These are phyloP conservation scores for Hypoxylon sp. DNA, from an alignment of 2,329 filamentous ascomycete species.

Conservation along the genomic window DNA sequence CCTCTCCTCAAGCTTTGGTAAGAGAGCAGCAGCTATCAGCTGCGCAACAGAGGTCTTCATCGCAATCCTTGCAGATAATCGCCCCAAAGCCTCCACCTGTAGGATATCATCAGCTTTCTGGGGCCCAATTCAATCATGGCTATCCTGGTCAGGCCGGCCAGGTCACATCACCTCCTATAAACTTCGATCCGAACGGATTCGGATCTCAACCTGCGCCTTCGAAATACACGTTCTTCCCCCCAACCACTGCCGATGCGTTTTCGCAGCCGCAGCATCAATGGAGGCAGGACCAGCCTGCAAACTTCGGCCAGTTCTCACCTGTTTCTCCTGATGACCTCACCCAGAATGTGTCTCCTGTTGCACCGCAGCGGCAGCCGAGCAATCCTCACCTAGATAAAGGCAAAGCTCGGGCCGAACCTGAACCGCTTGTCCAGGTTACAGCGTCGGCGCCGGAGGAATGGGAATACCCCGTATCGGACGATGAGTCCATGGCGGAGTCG, in stretches of 20 bases:
- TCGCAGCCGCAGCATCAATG: constrained; percentile 47
- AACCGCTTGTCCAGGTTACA: constrained; percentile 9
- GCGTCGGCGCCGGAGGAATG: constrained; percentile 46
- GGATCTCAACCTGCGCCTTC: constrained; percentile 44
- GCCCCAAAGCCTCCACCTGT: constrained; percentile 64
- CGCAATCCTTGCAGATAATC: constrained; percentile 60
- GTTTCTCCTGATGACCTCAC: constrained; percentile 32
- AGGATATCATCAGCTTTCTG: constrained; percentile 53
- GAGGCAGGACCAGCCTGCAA: constrained; percentile 43
- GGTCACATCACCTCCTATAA: constrained; percentile 44
- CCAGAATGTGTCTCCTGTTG: constrained; percentile 32
- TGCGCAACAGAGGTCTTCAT: constrained; percentile 56
- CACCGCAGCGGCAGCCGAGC: constrained; percentile 29
- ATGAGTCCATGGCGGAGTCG: constrained; percentile 67
- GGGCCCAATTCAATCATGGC: constrained; percentile 50
- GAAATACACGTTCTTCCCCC: constrained; percentile 51
- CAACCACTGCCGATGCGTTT: constrained; percentile 49
- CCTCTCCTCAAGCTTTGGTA: constrained; percentile 61
- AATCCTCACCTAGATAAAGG: constrained; percentile 38
- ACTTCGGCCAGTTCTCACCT: constrained; percentile 47
- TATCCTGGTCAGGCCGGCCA: constrained; percentile 52
- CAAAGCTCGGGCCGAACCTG: constrained; percentile 41
- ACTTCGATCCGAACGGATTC: constrained; percentile 46
- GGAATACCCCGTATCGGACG: constrained; percentile 66
- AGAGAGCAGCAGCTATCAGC: constrained; percentile 59